Conservation (phyloP, 1,284 basidiomycete genomes). For the Tylopilus sp. region DNA sequence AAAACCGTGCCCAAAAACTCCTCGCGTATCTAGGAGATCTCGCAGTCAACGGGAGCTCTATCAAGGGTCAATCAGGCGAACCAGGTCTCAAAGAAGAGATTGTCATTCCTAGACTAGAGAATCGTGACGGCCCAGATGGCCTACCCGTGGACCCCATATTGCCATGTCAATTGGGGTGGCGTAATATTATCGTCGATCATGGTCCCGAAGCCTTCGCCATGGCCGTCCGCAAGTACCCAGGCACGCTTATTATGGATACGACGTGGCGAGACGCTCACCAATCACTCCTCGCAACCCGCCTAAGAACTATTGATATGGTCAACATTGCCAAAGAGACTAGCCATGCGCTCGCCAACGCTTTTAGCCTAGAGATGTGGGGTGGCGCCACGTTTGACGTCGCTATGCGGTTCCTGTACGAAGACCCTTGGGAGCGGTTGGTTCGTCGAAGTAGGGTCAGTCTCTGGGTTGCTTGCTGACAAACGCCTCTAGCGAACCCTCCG, state of each 20-base stretch:
- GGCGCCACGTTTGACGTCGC: constrained; percentile 99
- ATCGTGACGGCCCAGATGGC: constrained; percentile 74
- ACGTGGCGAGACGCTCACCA: constrained; percentile 99
- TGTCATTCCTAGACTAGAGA: constrained; percentile 77
- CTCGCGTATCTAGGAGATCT: constrained; percentile 97
- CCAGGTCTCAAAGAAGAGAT: constrained; percentile 93
- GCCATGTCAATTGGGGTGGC: constrained; percentile 91
- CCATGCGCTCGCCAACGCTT: constrained; percentile 92
- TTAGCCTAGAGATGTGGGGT: constrained; percentile 98
- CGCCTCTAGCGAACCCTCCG: constrained; percentile 75
- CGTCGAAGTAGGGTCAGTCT: constrained; percentile 25
- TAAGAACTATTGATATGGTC: constrained; percentile 96
- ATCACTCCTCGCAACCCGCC: constrained; percentile 92
- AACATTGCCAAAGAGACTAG: constrained; percentile 99
- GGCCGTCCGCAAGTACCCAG: constrained; percentile 95
- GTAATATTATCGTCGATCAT: constrained; percentile 97
- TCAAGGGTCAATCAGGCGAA: constrained; percentile 91
- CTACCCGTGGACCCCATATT: constrained; percentile 74
- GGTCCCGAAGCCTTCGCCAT: constrained; percentile 99
- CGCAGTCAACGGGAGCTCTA: constrained; percentile 96
- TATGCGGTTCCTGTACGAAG: constrained; percentile 99
- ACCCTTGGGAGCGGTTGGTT: constrained; percentile 97
- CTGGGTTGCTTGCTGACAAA: constrained; percentile 7
- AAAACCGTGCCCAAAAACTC: constrained; percentile 98
- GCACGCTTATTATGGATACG: constrained; percentile 95